These are phyloP conservation scores for Xylariaceae sp. DNA, from an alignment of 2,329 filamentous ascomycete species.

Conservation along the genomic window DNA sequence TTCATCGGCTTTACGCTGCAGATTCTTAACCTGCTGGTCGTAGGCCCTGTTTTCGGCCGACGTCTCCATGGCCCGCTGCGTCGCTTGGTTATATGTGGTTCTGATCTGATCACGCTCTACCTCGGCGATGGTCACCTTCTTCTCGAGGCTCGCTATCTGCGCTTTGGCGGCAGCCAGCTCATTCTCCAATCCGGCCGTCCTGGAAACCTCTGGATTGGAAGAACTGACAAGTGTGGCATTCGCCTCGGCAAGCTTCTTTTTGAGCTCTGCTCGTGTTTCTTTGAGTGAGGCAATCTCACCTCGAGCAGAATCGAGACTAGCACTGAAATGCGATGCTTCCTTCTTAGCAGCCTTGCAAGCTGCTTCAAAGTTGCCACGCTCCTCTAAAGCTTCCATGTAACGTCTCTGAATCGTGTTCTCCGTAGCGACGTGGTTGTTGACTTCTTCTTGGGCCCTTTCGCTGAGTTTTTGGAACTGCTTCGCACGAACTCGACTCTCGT, in stretches of 20 bases:
- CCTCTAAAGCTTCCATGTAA: slow-evolving; percentile 43
- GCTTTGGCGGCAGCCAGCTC: slow-evolving; percentile 39
- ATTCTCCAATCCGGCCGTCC: slow-evolving; percentile 41
- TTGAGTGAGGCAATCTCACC: slow-evolving; percentile 39
- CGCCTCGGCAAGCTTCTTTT: slow-evolving; percentile 37
- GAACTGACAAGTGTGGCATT: slow-evolving; percentile 35
- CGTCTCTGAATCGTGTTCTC: slow-evolving; percentile 44
- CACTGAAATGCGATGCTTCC: slow-evolving; percentile 35
- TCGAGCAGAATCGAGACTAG: slow-evolving; percentile 36
- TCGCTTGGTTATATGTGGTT: slow-evolving; percentile 58
- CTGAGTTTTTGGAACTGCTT: slow-evolving; percentile 41
- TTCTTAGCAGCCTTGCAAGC: slow-evolving; percentile 39
- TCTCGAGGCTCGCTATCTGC: slow-evolving; percentile 39
- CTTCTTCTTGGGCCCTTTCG: slow-evolving; percentile 42
- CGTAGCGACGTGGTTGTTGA: slow-evolving; percentile 46
- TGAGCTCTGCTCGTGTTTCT: slow-evolving; percentile 35
- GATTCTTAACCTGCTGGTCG: slow-evolving; percentile 38
- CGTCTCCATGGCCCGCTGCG: slow-evolving; percentile 45
- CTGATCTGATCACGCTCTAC: slow-evolving; percentile 57
- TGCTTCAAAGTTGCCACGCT: slow-evolving; percentile 38
- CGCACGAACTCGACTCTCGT: slow-evolving; percentile 34
- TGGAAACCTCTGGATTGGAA: slow-evolving; percentile 37
- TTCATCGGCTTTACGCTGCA: slow-evolving; percentile 41
- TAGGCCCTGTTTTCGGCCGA: slow-evolving; percentile 47
- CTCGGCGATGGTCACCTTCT: slow-evolving; percentile 35